Base-by-base conservation (phyloP, 768 basidiomycete genomes). In the Podaxis pistillaris region DNA sequence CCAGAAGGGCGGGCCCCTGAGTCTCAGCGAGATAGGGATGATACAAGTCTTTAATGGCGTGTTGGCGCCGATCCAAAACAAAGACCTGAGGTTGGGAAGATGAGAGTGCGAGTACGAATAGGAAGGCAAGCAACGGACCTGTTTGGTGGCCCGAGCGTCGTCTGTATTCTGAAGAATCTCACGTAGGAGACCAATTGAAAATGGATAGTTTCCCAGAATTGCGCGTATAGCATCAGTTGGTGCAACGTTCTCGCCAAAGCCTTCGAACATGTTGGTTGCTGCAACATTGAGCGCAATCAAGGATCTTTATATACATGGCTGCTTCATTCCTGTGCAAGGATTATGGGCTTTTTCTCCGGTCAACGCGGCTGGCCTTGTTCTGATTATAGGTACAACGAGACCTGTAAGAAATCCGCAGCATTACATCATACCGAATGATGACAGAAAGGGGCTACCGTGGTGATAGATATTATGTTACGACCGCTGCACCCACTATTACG, bases 81-180 rank as follows among this genome's bases (percentile, higher is more conserved):
- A 73, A 73, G 6, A 67, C 56, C 69, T 76, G 12, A 30, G 22
- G 8, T 8, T 50, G 22, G n/a, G 22, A 11, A 22, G 24, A 50
- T 50, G 19, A 47, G 12, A 22, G 38, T 55, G 8, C 19, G n/a
- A 4, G 9, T 22, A 8, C 19, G 3, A 30, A 22, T 37, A 49
- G 13, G 9, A 30, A 46, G 28, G 50, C 9, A 22, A 50, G 15
- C 8, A 24, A 37, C 71, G 3, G 26, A 75, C 77, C 69, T 78
- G 77, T 36, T 66, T 66, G 0, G 70, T 69, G 11, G 77, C 79
- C 24, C 66, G 64, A 1, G 78, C 76, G 63, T 80, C 79, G 46
- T 80, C 79, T 8, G 75, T 73, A 62, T 80, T 80, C 65, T 78
- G 77, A 0, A 80, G 57, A 9, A 78, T 63, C 57, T 80, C 79